Base-by-base conservation (phyloP, 2,329 filamentous ascomycete genomes). In the Paracamarosporium sp. region DNA sequence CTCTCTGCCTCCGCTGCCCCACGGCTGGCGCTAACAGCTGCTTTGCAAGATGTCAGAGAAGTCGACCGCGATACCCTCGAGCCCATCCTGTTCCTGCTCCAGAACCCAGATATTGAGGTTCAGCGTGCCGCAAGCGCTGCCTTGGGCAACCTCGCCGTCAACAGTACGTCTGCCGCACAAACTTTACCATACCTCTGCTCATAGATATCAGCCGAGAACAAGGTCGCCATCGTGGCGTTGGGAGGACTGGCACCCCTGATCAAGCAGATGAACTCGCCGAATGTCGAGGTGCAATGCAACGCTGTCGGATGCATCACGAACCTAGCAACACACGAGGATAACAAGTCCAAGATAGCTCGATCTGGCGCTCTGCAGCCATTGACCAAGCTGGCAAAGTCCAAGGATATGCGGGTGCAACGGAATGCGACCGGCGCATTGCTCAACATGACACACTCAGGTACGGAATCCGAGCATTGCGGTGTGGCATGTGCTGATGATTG, bases 391-490 rank as follows among this genome's bases (percentile, higher is more conserved):
- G 95, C 95, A 61, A 98, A 97, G 79, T 98, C 95, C 22, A 94
- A 96, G 78, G 95, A 99, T 72, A 98, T 98, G 95, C 88, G 95
- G 55, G 95, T 99, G 46, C 95, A 99, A 80, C 87, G 95, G 64
- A 99, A 99, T 78, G 95, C 95, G 56, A 99, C 95, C 0, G 95
- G 95, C 53, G 95, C 95, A 44, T 82, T 99, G 56, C 85, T 99
- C 65, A 99, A 99, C 79, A 99, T 99, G 95, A 99, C 95, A 69
- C 95, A 99, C 81, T 98, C 93, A 63, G 93, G 93, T 96, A 86
- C 59, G 85, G 44, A 30, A n/a, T 1, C 20, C 35, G 45, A 22
- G 22, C 31, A 13, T 35, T 24, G 27, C 31, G 43, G 25, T 58
- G n/a, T 38, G n/a, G 30, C 25, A 36, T 45, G 36, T 58, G 53